Evolutionary conservation across 495 filamentous ascomycete genomes (phyloP).

Genomic region (Friedmanniomyces simplex): DNA sequence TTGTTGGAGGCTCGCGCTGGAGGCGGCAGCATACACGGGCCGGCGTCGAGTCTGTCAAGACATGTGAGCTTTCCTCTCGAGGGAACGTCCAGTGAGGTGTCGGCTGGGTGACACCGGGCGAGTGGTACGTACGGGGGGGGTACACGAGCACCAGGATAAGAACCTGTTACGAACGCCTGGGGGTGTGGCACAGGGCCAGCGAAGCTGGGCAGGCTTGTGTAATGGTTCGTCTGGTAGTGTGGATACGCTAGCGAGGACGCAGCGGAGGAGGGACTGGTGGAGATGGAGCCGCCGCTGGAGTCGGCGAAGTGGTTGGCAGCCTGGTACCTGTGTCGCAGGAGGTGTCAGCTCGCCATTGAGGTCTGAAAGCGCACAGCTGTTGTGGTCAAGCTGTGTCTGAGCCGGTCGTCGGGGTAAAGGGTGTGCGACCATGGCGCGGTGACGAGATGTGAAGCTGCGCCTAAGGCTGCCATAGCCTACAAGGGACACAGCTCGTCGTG

Average conservation of each 20-base stretch:
- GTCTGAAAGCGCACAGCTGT: constrained; percentile 8
- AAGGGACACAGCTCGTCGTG: constrained; percentile 25
- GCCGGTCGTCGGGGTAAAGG: not conserved
- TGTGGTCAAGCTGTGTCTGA: not conserved
- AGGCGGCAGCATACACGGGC: constrained; percentile 26
- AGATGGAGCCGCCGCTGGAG: constrained; percentile 29
- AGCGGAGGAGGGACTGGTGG: constrained; percentile 30
- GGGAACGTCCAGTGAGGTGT: constrained; percentile 13
- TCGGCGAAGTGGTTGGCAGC: constrained; percentile 25
- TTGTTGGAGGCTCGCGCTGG: constrained; percentile 23
- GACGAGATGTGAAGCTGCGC: constrained; percentile 24
- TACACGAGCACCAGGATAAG: constrained; percentile 21
- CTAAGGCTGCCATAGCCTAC: constrained; percentile 22
- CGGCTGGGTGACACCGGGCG: constrained; percentile 6
- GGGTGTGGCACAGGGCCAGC: constrained; percentile 16
- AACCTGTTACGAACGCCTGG: constrained; percentile 20
- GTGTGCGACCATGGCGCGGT: constrained; percentile 27
- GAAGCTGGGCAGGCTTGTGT: constrained; percentile 19
- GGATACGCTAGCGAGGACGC: constrained; percentile 28
- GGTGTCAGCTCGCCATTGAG: constrained; percentile 19
- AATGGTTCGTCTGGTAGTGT: constrained; percentile 24
- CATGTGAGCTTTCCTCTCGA: constrained; percentile 20
- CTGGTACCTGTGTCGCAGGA: constrained; percentile 25
- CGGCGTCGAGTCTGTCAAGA: constrained; percentile 25
- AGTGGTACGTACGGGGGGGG: constrained; percentile 29